These are phyloP conservation scores for Mycena alexandri DNA, from an alignment of 768 basidiomycete species.

Conservation along the genomic window DNA sequence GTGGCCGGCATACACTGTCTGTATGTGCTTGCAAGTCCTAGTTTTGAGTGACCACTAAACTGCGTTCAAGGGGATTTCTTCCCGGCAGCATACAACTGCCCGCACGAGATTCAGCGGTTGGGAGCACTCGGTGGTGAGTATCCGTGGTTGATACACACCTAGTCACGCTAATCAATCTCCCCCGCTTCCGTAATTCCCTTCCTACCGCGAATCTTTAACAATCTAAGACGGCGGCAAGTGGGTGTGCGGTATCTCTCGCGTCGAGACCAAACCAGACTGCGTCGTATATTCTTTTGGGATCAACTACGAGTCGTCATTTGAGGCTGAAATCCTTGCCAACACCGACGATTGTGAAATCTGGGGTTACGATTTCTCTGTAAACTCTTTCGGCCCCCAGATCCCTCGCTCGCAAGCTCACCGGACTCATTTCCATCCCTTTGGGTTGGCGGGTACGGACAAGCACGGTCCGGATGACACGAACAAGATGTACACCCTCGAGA, in stretches of 20 bases:
- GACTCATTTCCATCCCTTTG: conserved; percentile 58
- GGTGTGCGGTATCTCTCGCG: conserved; percentile 72
- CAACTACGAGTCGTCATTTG: conserved; percentile 74
- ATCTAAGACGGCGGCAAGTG: conserved; percentile 75
- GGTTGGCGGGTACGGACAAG: conserved; percentile 59
- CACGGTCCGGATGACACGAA: conserved; percentile 59
- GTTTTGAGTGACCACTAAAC: background rate
- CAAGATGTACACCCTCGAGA: conserved; percentile 73
- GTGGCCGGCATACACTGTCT: conserved; percentile 72
- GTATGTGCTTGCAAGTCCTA: conserved; percentile 48
- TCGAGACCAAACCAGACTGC: conserved; percentile 67
- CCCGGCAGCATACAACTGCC: conserved; percentile 65
- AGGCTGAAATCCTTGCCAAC: conserved; percentile 66
- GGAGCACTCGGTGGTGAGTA: conserved; percentile 60
- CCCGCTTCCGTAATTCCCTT: no score
- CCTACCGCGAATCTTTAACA: conserved; percentile 20
- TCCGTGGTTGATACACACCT: background rate
- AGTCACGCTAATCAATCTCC: conserved; percentile 45
- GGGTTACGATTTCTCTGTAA: conserved; percentile 68
- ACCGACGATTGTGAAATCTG: conserved; percentile 68
- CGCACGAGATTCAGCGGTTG: conserved; percentile 61
- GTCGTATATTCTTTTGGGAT: conserved; percentile 73
- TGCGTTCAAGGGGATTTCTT: conserved; percentile 65
- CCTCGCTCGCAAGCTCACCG: conserved; percentile 45
- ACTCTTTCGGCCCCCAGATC: conserved; percentile 60